These are phyloP conservation scores for Thelonectria blattea DNA, from an alignment of 2,329 filamentous ascomycete genomes.

Conservation along the genomic window DNA sequence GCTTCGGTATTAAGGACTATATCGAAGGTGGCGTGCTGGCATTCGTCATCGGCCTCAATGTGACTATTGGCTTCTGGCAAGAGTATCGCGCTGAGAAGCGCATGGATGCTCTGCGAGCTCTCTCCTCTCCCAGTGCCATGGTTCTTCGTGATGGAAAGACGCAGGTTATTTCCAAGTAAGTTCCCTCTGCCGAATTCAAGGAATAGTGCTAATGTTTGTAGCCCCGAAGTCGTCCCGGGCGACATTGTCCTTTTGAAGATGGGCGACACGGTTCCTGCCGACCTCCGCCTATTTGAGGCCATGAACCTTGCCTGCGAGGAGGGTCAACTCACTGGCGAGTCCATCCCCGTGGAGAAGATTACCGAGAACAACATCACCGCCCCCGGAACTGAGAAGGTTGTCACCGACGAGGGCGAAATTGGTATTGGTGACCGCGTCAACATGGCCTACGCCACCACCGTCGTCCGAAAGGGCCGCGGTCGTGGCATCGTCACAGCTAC, in stretches of 20 bases:
- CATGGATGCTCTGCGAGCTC: conserved; percentile 67
- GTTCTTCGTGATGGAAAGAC: conserved; percentile 66
- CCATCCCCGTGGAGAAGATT: conserved; percentile 72
- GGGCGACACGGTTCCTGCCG: conserved; percentile 77
- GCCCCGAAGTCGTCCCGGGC: conserved; percentile 71
- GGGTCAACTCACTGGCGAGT: conserved; percentile 78
- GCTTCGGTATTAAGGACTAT: conserved; percentile 70
- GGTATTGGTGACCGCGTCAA: conserved; percentile 76
- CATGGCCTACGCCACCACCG: conserved; percentile 76
- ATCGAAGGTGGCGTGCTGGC: conserved; percentile 72
- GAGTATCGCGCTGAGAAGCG: conserved; percentile 70
- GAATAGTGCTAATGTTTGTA: conserved; percentile 37
- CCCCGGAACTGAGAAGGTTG: conserved; percentile 54
- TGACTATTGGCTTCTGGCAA: conserved; percentile 70
- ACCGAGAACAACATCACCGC: conserved; percentile 55
- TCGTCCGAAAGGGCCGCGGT: conserved; percentile 74
- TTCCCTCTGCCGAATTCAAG: conserved; percentile 12
- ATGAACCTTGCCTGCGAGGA: conserved; percentile 85
- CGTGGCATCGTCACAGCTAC: conserved; percentile 75
- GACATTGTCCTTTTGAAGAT: conserved; percentile 72
- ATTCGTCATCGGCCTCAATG: conserved; percentile 72
- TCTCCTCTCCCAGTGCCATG: conserved; percentile 67
- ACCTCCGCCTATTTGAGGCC: conserved; percentile 71
- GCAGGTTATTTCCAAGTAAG: conserved; percentile 63
- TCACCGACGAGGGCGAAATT: conserved; percentile 55